A percentile compares a stretch with the other conserved stretches of the same genome.
These are phyloP conservation scores for Cadophora sp. DNA, from an alignment of 2,329 filamentous ascomycete species.

Conservation along the genomic window DNA sequence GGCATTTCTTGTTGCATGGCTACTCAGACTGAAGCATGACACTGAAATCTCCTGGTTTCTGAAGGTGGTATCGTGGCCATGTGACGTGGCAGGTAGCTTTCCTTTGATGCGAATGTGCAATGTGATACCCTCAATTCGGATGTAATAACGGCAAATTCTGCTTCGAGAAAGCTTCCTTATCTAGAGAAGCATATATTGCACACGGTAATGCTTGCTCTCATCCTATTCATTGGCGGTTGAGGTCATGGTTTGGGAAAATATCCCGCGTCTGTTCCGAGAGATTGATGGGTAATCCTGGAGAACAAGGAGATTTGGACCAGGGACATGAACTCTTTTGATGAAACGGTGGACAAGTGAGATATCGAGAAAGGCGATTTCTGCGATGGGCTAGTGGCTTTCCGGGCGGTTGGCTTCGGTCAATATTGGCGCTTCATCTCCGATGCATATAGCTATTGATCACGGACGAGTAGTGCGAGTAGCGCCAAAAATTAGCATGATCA, in stretches of 20 bases:
- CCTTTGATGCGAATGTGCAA: not conserved
- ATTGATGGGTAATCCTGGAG: conserved; percentile 2
- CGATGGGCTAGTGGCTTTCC: not conserved
- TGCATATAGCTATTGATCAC: conserved; percentile 12
- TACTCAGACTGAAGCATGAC: not conserved
- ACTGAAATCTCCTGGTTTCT: not conserved
- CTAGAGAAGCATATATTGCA: not conserved
- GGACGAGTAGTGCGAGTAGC: not conserved
- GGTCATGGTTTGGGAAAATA: conserved; percentile 3
- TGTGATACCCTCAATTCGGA: not conserved
- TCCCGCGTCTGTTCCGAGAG: not conserved
- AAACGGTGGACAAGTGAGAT: conserved; percentile 1
- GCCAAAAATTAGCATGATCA: not conserved
- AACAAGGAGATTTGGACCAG: conserved; percentile 4
- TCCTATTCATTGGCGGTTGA: not conserved
- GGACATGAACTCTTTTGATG: not conserved
- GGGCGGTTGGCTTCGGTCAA: conserved; percentile 12
- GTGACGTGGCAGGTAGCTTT: not conserved
- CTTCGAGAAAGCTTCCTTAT: conserved; percentile 21
- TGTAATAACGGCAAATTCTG: conserved; percentile 14
- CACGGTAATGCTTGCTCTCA: not conserved
- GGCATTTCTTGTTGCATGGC: not conserved
- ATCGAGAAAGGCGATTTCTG: conserved; percentile 3
- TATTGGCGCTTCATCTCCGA: conserved; percentile 10
- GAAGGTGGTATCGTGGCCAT: not conserved